These are phyloP conservation scores for Macadamia tetraphylla DNA, from an alignment of 164 flowering plant genomes.

Conservation along the genomic window DNA sequence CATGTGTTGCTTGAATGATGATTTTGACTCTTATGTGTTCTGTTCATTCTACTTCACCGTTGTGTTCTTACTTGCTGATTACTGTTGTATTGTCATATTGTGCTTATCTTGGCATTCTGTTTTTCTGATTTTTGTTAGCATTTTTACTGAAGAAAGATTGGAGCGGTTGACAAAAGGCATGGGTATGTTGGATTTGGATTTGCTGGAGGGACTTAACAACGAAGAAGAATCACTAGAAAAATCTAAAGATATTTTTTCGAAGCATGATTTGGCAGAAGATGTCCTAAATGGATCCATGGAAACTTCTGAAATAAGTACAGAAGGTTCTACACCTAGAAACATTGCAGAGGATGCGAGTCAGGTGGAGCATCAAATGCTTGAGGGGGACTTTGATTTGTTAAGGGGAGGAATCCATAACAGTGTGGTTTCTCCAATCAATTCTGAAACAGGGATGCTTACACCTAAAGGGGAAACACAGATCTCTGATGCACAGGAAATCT, in stretches of 20 bases:
- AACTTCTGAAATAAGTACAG: conserved; percentile 27
- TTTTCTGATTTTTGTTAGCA: conserved; percentile 41
- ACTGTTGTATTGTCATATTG: not conserved
- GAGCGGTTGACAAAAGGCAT: conserved; percentile 65
- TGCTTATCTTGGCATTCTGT: conserved; percentile 9
- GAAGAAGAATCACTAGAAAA: conserved; percentile 30
- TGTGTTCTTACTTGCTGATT: too few relatives aligned
- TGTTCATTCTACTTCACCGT: too few relatives aligned
- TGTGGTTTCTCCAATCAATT: conserved; percentile 17
- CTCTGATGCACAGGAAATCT: conserved; percentile 28
- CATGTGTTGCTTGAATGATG: too few relatives aligned
- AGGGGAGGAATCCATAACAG: conserved; percentile 16
- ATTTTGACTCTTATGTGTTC: too few relatives aligned
- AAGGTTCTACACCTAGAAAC: conserved; percentile 27
- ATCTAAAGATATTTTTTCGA: conserved; percentile 16
- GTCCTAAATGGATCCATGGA: conserved; percentile 22
- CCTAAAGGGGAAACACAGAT: conserved; percentile 23
- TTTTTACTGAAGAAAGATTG: conserved; percentile 90
- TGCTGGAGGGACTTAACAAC: conserved; percentile 16
- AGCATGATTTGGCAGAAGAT: conserved; percentile 25
- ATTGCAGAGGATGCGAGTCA: conserved; percentile 22
- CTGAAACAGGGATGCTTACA: conserved; percentile 23
- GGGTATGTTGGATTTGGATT: conserved; percentile 45
- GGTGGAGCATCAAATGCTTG: conserved; percentile 29
- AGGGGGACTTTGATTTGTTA: conserved; percentile 17